A percentile compares a stretch with the other conserved stretches of the same genome.
phyloP scores from a whole-genome alignment of 2,329 filamentous ascomycete species.

The Cladobotryum protrusum region DNA sequence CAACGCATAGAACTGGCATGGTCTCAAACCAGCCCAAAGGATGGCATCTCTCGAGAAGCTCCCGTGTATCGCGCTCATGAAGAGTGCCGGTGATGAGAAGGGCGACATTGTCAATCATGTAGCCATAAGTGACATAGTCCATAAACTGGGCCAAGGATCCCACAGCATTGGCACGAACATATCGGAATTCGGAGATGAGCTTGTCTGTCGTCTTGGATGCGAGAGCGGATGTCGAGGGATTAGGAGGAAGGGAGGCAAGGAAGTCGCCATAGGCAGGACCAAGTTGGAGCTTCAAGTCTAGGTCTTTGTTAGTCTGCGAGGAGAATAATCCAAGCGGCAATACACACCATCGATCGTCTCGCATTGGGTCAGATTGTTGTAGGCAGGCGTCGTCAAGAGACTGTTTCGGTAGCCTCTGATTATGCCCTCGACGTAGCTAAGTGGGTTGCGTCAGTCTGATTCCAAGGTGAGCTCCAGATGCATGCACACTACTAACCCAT shows the following conservation, averaged over 20 bases:
- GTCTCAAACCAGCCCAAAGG: slow-evolving; percentile 98
- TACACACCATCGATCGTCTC: slow-evolving; percentile 86
- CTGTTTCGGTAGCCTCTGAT: slow-evolving; percentile 94
- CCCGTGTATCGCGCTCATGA: slow-evolving; percentile 93
- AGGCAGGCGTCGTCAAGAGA: slow-evolving; percentile 83
- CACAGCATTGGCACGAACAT: slow-evolving; percentile 87
- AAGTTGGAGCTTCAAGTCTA: slow-evolving; percentile 96
- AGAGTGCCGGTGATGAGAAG: slow-evolving; percentile 96
- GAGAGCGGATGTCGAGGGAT: slow-evolving; percentile 91
- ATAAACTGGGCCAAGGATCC: slow-evolving; percentile 91
- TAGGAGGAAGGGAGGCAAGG: slow-evolving; percentile 85
- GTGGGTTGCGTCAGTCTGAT: slow-evolving; percentile 6
- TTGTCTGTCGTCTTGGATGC: slow-evolving; percentile 96
- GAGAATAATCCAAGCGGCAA: background rate
- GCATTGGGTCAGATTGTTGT: slow-evolving; percentile 94
- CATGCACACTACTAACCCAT: slow-evolving; percentile 60
- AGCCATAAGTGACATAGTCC: slow-evolving; percentile 97
- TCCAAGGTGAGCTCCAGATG: background rate
- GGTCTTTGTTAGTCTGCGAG: background rate
- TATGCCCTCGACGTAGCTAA: slow-evolving; percentile 92
- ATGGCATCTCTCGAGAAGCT: slow-evolving; percentile 92
- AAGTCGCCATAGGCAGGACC: slow-evolving; percentile 96
- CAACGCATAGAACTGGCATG: slow-evolving; percentile 94
- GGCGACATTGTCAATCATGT: slow-evolving; percentile 99
- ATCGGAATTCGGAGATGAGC: slow-evolving; percentile 94